phyloP scores from a whole-genome alignment of 768 basidiomycete genomes.

The Lactifluus hygrophoroides region DNA sequence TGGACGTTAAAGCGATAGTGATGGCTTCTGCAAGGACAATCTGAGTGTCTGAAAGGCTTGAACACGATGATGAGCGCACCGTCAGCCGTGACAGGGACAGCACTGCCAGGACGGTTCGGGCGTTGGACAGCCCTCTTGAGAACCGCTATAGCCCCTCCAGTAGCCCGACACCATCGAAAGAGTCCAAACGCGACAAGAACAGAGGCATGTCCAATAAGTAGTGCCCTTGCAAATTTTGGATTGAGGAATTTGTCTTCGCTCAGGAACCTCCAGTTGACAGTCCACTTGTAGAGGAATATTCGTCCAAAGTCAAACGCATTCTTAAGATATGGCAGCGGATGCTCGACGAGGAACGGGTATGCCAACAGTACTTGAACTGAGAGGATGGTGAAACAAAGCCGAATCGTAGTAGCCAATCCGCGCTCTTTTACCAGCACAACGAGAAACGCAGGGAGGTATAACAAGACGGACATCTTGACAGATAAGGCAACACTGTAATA shows the following conservation, averaged over 20 bases:
- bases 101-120: slow-evolving; percentile 43
- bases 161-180: slow-evolving; percentile 63
- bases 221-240: slow-evolving; percentile 43
- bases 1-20: slow-evolving; percentile 82
- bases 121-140: slow-evolving; percentile 44
- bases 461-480: slow-evolving; percentile 88
- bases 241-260: slow-evolving; percentile 70
- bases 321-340: slow-evolving; percentile 55
- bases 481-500: slow-evolving; percentile 64
- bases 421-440: slow-evolving; percentile 71
- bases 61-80: slow-evolving; percentile 39
- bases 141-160: slow-evolving; percentile 57
- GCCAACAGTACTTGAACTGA: slow-evolving; percentile 56
- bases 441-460: slow-evolving; percentile 84
- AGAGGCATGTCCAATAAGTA: slow-evolving; percentile 60
- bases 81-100: slow-evolving; percentile 44
- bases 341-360: slow-evolving; percentile 55
- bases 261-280: slow-evolving; percentile 94
- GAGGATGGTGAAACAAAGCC: slow-evolving; percentile 39
- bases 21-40: slow-evolving; percentile 47
- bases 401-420: slow-evolving; percentile 46
- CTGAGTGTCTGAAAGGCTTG: slow-evolving; percentile 4
- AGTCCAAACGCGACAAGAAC: slow-evolving; percentile 58
- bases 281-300: slow-evolving; percentile 91
- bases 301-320: slow-evolving; percentile 84